Base-by-base conservation (phyloP, 1,139 yeast genomes). In the Geotrichum phurueaensis region DNA sequence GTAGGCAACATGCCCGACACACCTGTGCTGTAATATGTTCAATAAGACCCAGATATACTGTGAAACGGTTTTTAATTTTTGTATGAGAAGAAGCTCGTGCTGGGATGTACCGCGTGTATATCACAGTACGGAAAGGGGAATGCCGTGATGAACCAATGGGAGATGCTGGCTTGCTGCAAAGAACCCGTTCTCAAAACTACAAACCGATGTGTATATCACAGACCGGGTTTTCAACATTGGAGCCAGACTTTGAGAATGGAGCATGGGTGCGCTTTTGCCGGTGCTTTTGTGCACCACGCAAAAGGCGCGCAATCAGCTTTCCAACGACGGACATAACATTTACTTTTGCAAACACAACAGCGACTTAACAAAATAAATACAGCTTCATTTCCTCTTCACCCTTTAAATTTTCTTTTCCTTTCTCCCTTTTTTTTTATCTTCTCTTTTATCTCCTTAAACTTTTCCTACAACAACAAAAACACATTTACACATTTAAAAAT, bases 401-500 rank as follows among this genome's bases (percentile, higher is more conserved):
- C 31, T 1, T 10, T 27, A 10, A 27, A 25, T 5, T 27, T 27
- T 27, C 9, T 27, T 7, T 27, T 27, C 9, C 9, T 7, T 27
- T 39, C 22, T 2, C 47, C 22, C 39, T 45, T 39, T 27, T 51
- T 33, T 20, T 22, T 29, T 36, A 27, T 57, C n/a, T 49, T 51
- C 22, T 47, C 29, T 54, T 31, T 50, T 55, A 52, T 27, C 47
- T 48, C 31, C 52, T 43, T 36, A 20, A 53, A 52, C 23, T 54
- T 59, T 39, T 45, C 22, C 47, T 22, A 39, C 22, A 31, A 54
- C 50, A 52, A 54, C 22, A 51, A 27, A 20, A 22, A 48, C 43
- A n/a, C 20, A 55, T 48, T 54, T n/a, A 51, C 18, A 29, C 43
- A 39, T 22, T 36, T 18, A 66, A 79, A 68, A 79, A 91, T 91